A percentile compares a stretch with the other conserved stretches of the same genome.
These are phyloP conservation scores for Pseudomicrostroma phylloplanum DNA, from an alignment of 1,284 basidiomycete genomes.

Conservation along the genomic window DNA sequence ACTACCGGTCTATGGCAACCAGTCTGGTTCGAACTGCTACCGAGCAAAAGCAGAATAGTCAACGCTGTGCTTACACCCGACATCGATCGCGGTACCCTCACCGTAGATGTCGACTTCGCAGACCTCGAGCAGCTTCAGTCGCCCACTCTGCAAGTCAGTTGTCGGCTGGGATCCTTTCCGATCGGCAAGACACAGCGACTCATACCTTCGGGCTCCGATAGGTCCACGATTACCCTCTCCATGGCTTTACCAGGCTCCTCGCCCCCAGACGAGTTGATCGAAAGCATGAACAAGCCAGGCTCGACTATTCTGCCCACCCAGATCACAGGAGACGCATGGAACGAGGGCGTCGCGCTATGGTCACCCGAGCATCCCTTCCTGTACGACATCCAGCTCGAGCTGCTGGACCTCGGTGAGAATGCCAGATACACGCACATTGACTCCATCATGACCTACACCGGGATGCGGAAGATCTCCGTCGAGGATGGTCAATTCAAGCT, in stretches of 20 bases:
- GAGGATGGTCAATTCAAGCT: slow-evolving; percentile 26
- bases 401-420: not conserved
- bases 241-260: not conserved
- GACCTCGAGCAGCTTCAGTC: not conserved
- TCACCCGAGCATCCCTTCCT: slow-evolving; percentile 26
- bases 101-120: slow-evolving; percentile 19
- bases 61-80: slow-evolving; percentile 17
- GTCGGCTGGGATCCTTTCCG: too few relatives aligned
- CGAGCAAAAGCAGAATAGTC: slow-evolving; percentile 13
- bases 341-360: slow-evolving; percentile 27
- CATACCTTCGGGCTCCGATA: not conserved
- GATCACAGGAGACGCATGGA: slow-evolving; percentile 23
- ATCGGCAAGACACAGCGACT: too few relatives aligned
- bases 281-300: not conserved
- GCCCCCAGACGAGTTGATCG: not conserved
- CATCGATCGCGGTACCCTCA: slow-evolving; percentile 26
- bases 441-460: slow-evolving; percentile 23
- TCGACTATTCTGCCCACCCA: not conserved
- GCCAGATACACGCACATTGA: slow-evolving; percentile 9
- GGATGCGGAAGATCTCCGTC: slow-evolving; percentile 34
- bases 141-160: not conserved
- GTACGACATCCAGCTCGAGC: slow-evolving; percentile 20
- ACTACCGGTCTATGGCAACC: slow-evolving; percentile 33
- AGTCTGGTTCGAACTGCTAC: slow-evolving; percentile 23
- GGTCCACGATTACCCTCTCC: not conserved